Base-by-base conservation (phyloP, 1,284 basidiomycete species). In the Austropuccinia psidii region DNA sequence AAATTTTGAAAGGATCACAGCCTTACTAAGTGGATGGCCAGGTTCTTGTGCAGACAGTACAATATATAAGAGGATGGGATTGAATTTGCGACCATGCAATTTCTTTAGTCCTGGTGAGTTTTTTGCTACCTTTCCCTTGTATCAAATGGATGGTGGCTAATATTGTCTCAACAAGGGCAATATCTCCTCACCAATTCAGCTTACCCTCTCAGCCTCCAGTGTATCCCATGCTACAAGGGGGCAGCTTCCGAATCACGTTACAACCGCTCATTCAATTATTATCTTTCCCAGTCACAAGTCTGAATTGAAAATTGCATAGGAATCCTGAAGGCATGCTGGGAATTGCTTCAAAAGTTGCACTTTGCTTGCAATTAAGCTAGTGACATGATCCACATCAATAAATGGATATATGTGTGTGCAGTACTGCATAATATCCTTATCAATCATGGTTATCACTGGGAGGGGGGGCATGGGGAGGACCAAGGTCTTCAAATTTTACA, bases 191-290 rank as follows among this genome's bases (percentile, higher is more conserved):
- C 29, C 6, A 37, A 58, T 6, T 17, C 55, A 4, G 55, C 55
- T 4, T 64, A 64, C 19, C 17, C 15, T 4, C 19, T 58, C 21
- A 37, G 15, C 4, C 17, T 29, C 33, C 9, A 5, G 19, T 7
- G 19, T 2, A 49, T 64, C 1, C 61, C 61, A 1, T 15, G 21
- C 8, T 64, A 47, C 41, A 64, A 64, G 45, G 41, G n/a, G 11
- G 41, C 39, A 7, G 61, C 61, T 1, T 21, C 41, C 21, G 33
- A 47, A 41, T 4, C 33, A 19, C 11, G 7, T 1, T 2, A 3
- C n/a, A 64, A 64, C 45, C 8, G 8, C 6, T 39, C 43, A 15
- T 64, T 64, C 43, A 64, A 64, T 27, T 64, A 64, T 49, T 64
- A 43, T 33, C 41, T 64, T 45, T 39, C 61, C 19, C 43, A 64